Percentiles rank a stretch among this genome's conserved stretches.
Evolutionary conservation across 306 rosid species (phyloP).

Genomic region (Acacia acuminata): DNA sequence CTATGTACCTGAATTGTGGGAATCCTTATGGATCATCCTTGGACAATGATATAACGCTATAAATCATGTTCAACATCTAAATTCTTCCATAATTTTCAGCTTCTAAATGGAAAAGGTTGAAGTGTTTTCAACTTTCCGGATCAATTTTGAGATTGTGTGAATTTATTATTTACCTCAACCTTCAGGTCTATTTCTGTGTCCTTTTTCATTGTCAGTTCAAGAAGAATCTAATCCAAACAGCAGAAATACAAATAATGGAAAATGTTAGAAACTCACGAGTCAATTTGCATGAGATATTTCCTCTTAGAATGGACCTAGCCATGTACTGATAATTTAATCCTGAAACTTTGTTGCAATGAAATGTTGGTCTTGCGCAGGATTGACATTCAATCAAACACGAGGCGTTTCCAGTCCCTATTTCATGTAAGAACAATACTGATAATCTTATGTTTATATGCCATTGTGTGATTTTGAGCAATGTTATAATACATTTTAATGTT

Average conservation of each 20-base stretch:
- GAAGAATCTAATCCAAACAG: conserved; percentile 5
- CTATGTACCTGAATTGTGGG: not conserved
- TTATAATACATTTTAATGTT: conserved; percentile 12
- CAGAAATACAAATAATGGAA: conserved; percentile 1
- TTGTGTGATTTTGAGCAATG: conserved; percentile 20
- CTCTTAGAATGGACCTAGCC: conserved; percentile 1
- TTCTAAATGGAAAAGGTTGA: not conserved
- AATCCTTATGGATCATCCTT: conserved; percentile 7
- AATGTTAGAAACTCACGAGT: conserved; percentile 4
- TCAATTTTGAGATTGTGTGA: not conserved
- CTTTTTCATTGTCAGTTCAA: conserved; percentile 21
- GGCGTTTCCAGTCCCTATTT: conserved; percentile 82
- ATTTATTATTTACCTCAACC: not conserved
- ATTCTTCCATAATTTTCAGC: conserved; percentile 19
- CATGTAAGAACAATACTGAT: conserved; percentile 54
- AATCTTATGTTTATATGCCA: conserved; percentile 25
- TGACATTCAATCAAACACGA: conserved; percentile 86
- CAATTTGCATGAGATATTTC: not conserved
- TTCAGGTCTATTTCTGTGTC: conserved; percentile 15
- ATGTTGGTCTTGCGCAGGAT: conserved; percentile 65
- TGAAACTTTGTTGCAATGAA: conserved; percentile 17
- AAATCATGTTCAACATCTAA: not conserved
- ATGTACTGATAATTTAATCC: conserved; percentile 18
- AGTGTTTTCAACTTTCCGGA: not conserved
- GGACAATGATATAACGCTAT: conserved; percentile 12